phyloP scores from a whole-genome alignment of 352 stramenopile species.

The Globisporangium paroecandrum region DNA sequence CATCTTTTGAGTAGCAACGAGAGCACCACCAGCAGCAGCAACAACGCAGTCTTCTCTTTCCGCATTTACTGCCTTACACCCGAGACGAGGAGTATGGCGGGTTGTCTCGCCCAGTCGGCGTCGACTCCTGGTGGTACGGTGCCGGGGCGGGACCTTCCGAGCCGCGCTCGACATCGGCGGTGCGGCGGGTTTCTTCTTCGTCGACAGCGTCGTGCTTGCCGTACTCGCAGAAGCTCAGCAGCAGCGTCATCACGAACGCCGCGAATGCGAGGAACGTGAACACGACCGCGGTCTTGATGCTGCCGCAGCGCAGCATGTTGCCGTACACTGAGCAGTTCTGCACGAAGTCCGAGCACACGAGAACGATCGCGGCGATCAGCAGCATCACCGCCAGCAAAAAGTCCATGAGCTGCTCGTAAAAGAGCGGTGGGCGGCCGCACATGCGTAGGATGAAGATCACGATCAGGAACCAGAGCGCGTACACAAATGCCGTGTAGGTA shows the following conservation, averaged over 20 bases:
- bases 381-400: conserved; percentile 50
- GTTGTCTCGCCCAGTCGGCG: conserved; percentile 9
- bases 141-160: conserved; percentile 10
- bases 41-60: conserved; percentile 8
- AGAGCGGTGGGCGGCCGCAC: conserved; percentile 34
- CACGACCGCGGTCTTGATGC: conserved; percentile 47
- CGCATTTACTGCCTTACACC: conserved; percentile 14
- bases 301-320: conserved; percentile 64
- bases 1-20: not conserved
- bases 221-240: conserved; percentile 51
- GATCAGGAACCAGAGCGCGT: conserved; percentile 53
- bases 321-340: conserved; percentile 56
- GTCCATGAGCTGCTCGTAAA: conserved; percentile 54
- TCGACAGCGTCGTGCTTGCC: conserved; percentile 6
- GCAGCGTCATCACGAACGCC: conserved; percentile 41
- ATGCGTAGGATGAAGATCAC: conserved; percentile 38
- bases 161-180: not conserved
- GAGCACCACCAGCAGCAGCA: not conserved
- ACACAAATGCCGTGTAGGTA: conserved; percentile 66
- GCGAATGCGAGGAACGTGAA: conserved; percentile 67
- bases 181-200: conserved; percentile 22
- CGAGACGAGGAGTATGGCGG: not conserved
- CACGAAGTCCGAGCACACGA: conserved; percentile 70
- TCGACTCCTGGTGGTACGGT: conserved; percentile 12
- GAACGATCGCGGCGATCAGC: conserved; percentile 58